A percentile compares a stretch with the other conserved stretches of the same genome.
phyloP scores from a whole-genome alignment of 257 asterid species.

The Lavandula angustifolia region DNA sequence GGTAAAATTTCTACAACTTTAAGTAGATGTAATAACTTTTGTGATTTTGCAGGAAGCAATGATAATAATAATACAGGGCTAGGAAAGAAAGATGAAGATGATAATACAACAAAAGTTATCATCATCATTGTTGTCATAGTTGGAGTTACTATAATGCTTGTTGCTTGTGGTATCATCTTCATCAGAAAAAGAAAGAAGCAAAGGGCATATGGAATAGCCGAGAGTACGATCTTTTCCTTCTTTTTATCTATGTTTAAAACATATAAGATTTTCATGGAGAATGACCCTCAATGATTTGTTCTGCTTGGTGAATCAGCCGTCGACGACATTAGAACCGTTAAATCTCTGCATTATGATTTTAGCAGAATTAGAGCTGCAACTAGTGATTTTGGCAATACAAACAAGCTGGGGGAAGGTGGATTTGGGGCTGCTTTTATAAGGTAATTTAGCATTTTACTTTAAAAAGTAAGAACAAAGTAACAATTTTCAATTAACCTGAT shows the following conservation, averaged over 20 bases:
- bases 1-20: too few relatives aligned
- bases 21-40: neutral
- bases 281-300: slow-evolving; percentile 14
- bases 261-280: neutral
- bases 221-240: neutral
- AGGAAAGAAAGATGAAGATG: slow-evolving; percentile 22
- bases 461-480: neutral
- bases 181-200: slow-evolving; percentile 24
- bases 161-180: slow-evolving; percentile 22
- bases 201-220: neutral
- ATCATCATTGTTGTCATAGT: slow-evolving; percentile 27
- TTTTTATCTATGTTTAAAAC: neutral
- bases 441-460: slow-evolving; percentile 20
- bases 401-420: slow-evolving; percentile 43
- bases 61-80: neutral
- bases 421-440: slow-evolving; percentile 44
- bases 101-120: slow-evolving; percentile 18
- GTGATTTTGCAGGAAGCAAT: slow-evolving; percentile 24
- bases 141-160: slow-evolving; percentile 14
- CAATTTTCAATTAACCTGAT: neutral
- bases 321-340: slow-evolving; percentile 19
- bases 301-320: slow-evolving; percentile 19
- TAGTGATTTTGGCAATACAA: slow-evolving; percentile 28
- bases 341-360: slow-evolving; percentile 37
- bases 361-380: slow-evolving; percentile 39